A percentile compares a stretch with the other conserved stretches of the same genome.
These are phyloP conservation scores for Iris pallida DNA, from an alignment of 116 monocot species.

Conservation along the genomic window DNA sequence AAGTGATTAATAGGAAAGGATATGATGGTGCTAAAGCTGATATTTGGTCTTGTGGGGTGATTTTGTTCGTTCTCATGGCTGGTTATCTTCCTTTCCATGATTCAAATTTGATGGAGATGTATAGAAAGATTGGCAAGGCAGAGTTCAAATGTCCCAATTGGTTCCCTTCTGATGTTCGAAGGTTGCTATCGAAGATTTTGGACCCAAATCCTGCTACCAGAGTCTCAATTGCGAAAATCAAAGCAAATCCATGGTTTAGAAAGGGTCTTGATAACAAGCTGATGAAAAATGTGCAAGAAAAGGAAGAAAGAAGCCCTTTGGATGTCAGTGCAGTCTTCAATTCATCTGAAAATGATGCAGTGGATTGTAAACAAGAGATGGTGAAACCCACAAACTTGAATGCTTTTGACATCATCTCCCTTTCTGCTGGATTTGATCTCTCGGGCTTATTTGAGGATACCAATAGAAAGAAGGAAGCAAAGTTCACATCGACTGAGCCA, in stretches of 20 bases:
- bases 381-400: constrained; percentile 46
- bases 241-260: constrained; percentile 24
- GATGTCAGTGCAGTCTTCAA: constrained; percentile 5
- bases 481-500: constrained; percentile 55
- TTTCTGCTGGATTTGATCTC: constrained; percentile 78
- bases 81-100: constrained; percentile 44
- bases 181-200: constrained; percentile 17
- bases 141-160: constrained; percentile 40
- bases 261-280: constrained; percentile 17
- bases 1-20: constrained; percentile 40
- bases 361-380: constrained; percentile 27
- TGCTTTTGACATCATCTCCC: constrained; percentile 87
- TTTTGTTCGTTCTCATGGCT: constrained; percentile 29
- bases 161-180: constrained; percentile 39
- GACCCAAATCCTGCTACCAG: constrained; percentile 34
- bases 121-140: constrained; percentile 34
- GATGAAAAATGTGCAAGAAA: constrained; percentile 7
- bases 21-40: constrained; percentile 42
- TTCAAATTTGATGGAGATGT: constrained; percentile 45
- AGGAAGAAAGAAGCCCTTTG: constrained; percentile 17
- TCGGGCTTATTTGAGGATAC: constrained; percentile 66
- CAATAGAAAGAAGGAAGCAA: constrained; percentile 34
- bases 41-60: constrained; percentile 32
- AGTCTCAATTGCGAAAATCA: constrained; percentile 34
- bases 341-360: not conserved